These are phyloP conservation scores for Leptographium radiaticola DNA, from an alignment of 2,329 filamentous ascomycete species.

Conservation along the genomic window DNA sequence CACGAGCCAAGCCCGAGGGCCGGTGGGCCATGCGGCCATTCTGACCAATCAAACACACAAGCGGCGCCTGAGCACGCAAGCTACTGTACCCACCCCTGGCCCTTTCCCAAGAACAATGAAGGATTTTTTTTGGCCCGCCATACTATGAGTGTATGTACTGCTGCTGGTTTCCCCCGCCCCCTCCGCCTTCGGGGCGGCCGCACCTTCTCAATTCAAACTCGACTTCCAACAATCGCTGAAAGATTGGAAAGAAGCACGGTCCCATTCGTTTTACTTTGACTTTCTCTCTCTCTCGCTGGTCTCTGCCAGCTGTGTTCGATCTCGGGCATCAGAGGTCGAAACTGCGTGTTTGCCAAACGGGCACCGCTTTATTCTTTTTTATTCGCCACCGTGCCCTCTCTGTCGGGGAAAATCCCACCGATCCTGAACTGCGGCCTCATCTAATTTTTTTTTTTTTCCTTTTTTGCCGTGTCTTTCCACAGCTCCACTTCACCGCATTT, in stretches of 20 bases:
- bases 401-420: too few species aligned
- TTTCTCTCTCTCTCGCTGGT: not conserved
- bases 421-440: too few species aligned
- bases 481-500: too few species aligned
- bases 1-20: too few species aligned
- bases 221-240: conserved; percentile 5
- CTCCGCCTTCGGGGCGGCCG: conserved; percentile 11
- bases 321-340: too few species aligned
- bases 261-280: conserved; percentile 2
- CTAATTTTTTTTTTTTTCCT: not conserved
- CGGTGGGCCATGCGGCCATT: not conserved
- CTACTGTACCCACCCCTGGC: not conserved
- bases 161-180: conserved; percentile 10
- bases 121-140: conserved; percentile 2
- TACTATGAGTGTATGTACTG: not conserved
- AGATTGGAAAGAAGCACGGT: conserved; percentile 7
- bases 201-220: conserved; percentile 5
- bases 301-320: not conserved
- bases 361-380: not conserved
- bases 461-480: not conserved
- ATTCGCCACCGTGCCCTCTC: too few species aligned
- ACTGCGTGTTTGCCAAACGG: too few species aligned
- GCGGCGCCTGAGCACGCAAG: not conserved
- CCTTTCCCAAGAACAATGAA: not conserved
- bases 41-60: not conserved